Conservation (phyloP, 331 rosid genomes). For the Rhamnella rubrinervis region DNA sequence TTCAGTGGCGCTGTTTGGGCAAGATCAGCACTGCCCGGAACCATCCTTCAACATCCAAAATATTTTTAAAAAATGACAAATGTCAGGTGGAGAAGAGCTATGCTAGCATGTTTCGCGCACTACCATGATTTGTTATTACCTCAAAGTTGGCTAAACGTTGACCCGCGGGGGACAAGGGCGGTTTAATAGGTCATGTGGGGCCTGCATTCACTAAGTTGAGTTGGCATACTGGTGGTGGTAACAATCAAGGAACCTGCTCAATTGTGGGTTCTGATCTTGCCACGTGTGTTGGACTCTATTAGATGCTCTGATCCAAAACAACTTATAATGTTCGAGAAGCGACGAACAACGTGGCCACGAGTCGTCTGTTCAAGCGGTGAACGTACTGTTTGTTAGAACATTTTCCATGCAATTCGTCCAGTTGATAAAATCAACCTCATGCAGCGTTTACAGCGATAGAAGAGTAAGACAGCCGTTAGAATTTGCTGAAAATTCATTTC, state of each 20-base stretch:
- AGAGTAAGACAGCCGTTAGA: too few species aligned
- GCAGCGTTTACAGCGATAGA: too few species aligned
- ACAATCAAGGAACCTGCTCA: neutral
- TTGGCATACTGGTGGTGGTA: constrained; percentile 9
- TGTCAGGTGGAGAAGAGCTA: constrained; percentile 5
- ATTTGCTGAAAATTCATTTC: too few species aligned
- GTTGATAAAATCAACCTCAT: too few species aligned
- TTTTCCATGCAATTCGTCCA: too few species aligned
- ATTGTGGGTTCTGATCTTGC: neutral
- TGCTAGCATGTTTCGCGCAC: constrained; percentile 21
- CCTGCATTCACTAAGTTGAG: constrained; percentile 5
- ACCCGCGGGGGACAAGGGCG: neutral
- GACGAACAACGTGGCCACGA: too few species aligned
- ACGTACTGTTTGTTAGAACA: too few species aligned
- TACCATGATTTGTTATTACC: constrained; percentile 13
- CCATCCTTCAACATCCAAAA: neutral
- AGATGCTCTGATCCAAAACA: too few species aligned
- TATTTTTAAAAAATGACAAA: neutral
- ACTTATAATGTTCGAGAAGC: too few species aligned
- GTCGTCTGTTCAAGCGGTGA: too few species aligned
- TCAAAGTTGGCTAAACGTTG: constrained; percentile 27
- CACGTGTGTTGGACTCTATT: neutral
- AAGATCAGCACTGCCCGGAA: neutral
- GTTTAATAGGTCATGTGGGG: constrained; percentile 11
- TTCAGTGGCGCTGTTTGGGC: constrained; percentile 3